Evolutionary conservation across 2,329 filamentous ascomycete genomes (phyloP).

Genomic region (Epichloe sibirici): DNA sequence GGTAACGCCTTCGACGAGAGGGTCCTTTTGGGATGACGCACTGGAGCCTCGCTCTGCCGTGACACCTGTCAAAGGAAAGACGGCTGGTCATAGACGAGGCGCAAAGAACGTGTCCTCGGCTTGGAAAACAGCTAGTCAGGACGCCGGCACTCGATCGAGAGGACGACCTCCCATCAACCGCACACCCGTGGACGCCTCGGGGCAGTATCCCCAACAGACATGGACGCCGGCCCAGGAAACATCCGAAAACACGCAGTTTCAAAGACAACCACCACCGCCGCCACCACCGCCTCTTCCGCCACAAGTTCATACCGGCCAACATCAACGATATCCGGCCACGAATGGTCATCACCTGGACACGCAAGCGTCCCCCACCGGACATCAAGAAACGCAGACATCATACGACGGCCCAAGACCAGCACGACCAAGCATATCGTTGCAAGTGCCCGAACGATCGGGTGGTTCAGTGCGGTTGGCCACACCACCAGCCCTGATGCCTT

Average conservation of each 20-base stretch:
- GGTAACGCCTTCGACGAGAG: conserved; percentile 51
- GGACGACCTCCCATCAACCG: conserved; percentile 66
- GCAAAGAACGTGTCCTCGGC: conserved; percentile 80
- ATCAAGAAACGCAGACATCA: conserved; percentile 7
- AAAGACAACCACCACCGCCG: not conserved
- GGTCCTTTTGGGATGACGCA: conserved; percentile 41
- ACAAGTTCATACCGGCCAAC: not conserved
- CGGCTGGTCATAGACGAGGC: conserved; percentile 48
- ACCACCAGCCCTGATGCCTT: conserved; percentile 29
- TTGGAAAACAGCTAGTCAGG: conserved; percentile 58
- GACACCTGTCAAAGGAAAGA: conserved; percentile 48
- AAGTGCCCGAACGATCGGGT: conserved; percentile 38
- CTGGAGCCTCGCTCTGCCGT: conserved; percentile 59
- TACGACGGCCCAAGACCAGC: conserved; percentile 15
- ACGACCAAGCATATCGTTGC: conserved; percentile 27
- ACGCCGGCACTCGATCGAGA: conserved; percentile 56
- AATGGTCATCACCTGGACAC: not conserved
- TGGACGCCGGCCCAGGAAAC: conserved; percentile 35
- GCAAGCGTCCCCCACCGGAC: not conserved
- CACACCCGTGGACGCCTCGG: conserved; percentile 48
- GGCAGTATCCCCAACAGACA: conserved; percentile 49
- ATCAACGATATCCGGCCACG: not conserved
- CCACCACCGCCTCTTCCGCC: not conserved
- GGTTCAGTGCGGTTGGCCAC: conserved; percentile 52
- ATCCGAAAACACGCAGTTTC: conserved; percentile 25